These are phyloP conservation scores for Kickxella alabastrina DNA, from an alignment of 192 early-diverging fungal species.

Conservation along the genomic window DNA sequence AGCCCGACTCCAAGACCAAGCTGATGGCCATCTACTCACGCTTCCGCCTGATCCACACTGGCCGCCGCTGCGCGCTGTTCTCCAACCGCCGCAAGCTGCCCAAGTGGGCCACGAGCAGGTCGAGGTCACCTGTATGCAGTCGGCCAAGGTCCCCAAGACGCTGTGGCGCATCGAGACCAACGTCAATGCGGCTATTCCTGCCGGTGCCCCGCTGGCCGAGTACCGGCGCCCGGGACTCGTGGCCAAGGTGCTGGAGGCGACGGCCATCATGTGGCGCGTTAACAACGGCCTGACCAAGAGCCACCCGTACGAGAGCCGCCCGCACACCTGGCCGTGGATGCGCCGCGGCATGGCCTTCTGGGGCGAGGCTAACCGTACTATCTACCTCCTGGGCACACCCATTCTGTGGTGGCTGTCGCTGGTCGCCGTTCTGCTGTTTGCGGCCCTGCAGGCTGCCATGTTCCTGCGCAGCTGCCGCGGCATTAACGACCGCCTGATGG, in stretches of 20 bases:
- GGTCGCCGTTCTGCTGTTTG: slow-evolving; percentile 32
- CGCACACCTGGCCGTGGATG: slow-evolving; percentile 86
- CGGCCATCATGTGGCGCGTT: slow-evolving; percentile 44
- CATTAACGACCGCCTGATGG: slow-evolving; percentile 8
- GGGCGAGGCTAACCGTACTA: slow-evolving; percentile 82
- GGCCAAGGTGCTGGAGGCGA: slow-evolving; percentile 85
- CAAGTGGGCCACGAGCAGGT: slow-evolving; percentile 95
- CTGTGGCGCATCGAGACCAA: slow-evolving; percentile 96
- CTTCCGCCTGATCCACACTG: slow-evolving; percentile 73
- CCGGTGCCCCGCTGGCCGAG: slow-evolving; percentile 38
- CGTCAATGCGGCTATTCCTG: slow-evolving; percentile 71
- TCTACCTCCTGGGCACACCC: slow-evolving; percentile 90
- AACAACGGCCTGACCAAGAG: slow-evolving; percentile 95
- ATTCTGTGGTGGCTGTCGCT: slow-evolving; percentile 83
- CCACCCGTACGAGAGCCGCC: slow-evolving; percentile 71
- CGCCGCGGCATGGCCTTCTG: slow-evolving; percentile 91
- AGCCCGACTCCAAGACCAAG: slow-evolving; percentile 32
- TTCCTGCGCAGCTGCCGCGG: slow-evolving; percentile 62
- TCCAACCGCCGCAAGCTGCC: slow-evolving; percentile 75
- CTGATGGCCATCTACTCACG: slow-evolving; percentile 75
- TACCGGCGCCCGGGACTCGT: slow-evolving; percentile 75
- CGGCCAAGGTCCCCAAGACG: slow-evolving; percentile 61
- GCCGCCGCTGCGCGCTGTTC: slow-evolving; percentile 72
- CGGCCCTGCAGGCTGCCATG: slow-evolving; percentile 49
- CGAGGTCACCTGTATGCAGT: slow-evolving; percentile 93